A percentile compares a stretch with the other conserved stretches of the same genome.
Conservation (phyloP, 345 rosid species). For the Mallotus nudiflorus region DNA sequence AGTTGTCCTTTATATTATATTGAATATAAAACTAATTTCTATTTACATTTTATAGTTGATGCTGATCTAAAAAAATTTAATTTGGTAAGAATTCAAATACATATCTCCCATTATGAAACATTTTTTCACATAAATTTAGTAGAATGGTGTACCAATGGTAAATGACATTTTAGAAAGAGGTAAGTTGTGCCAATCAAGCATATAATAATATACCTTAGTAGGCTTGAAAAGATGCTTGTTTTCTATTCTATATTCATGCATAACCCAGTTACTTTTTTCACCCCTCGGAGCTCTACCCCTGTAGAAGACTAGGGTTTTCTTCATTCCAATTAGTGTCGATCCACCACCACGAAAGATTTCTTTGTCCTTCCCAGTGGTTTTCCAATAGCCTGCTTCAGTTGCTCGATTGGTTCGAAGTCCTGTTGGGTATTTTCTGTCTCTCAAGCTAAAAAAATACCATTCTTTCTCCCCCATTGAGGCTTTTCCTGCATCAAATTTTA, state of each 20-base stretch:
- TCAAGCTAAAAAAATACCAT: conserved; percentile 89
- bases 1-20: too few species aligned
- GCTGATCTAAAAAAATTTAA: too few species aligned
- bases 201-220: conserved; percentile 68
- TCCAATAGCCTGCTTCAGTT: conserved; percentile 95
- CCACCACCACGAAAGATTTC: conserved; percentile 66
- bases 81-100: too few species aligned
- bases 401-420: conserved; percentile 96
- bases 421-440: conserved; percentile 91
- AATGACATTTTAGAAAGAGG: too few species aligned
- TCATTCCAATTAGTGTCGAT: conserved; percentile 82
- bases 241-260: conserved; percentile 93
- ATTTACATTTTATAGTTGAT: too few species aligned
- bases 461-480: conserved; percentile 99
- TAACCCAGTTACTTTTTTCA: conserved; percentile 97
- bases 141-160: too few species aligned
- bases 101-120: too few species aligned
- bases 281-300: conserved; percentile 90
- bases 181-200: too few species aligned
- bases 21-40: too few species aligned
- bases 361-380: conserved; percentile 90
- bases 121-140: too few species aligned
- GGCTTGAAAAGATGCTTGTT: conserved; percentile 65
- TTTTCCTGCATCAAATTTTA: conserved; percentile 44
- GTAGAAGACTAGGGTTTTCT: conserved; percentile 96